Percentiles rank a stretch among this genome's conserved stretches.
Evolutionary conservation across 2,329 filamentous ascomycete species (phyloP).

Genomic region (Aspergillus japonicus): DNA sequence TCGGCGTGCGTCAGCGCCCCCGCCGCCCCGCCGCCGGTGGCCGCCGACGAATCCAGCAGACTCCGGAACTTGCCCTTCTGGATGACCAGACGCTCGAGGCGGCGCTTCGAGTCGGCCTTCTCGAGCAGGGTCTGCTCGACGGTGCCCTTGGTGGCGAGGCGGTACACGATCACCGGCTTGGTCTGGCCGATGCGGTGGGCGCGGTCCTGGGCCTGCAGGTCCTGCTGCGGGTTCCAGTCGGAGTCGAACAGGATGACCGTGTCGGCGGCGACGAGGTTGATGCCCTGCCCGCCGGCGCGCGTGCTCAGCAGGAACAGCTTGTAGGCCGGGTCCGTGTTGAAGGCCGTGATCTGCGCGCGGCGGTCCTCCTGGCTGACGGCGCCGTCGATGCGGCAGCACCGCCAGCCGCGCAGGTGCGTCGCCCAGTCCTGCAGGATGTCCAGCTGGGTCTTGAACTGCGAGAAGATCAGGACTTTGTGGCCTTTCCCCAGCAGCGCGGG

Average conservation of each 20-base stretch:
- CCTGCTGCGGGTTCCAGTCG: constrained; percentile 95
- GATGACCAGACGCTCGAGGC: constrained; percentile 92
- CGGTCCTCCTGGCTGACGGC: constrained; percentile 73
- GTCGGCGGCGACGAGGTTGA: constrained; percentile 88
- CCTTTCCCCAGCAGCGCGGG: constrained; percentile 68
- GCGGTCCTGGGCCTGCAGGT: constrained; percentile 93
- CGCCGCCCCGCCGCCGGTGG: constrained; percentile 36
- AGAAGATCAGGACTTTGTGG: constrained; percentile 94
- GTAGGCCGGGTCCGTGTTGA: constrained; percentile 64
- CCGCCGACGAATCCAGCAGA: constrained; percentile 55
- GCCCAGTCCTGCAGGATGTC: constrained; percentile 90
- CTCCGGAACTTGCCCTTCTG: constrained; percentile 83
- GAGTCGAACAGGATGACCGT: constrained; percentile 90
- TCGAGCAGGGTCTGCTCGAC: constrained; percentile 85
- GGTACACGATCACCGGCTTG: constrained; percentile 86
- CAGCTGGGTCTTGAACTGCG: constrained; percentile 91
- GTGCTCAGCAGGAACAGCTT: constrained; percentile 87
- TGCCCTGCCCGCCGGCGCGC: constrained; percentile 88
- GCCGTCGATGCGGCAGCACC: constrained; percentile 86
- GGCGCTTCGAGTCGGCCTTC: constrained; percentile 85
- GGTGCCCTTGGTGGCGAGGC: constrained; percentile 87
- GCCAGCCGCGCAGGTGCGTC: constrained; percentile 71
- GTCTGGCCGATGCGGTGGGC: constrained; percentile 94
- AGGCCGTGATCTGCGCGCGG: constrained; percentile 68
- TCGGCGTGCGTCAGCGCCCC: constrained; percentile 40